phyloP scores from a whole-genome alignment of 1,284 basidiomycete species.

The Hortiboletus rubellus region DNA sequence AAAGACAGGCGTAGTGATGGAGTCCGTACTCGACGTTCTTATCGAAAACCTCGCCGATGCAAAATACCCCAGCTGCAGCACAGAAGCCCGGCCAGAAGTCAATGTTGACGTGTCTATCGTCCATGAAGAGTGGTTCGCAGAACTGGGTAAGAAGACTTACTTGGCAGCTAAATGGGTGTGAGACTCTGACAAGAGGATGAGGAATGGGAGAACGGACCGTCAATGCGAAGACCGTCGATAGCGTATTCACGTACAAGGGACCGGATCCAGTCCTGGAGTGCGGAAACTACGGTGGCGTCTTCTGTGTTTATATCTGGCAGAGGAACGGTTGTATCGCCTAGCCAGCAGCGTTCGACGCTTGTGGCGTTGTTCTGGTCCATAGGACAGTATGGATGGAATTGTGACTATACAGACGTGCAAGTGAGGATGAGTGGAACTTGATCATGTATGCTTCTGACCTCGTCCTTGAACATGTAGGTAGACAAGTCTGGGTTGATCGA shows the following conservation, averaged over 20 bases:
- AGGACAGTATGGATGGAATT: constrained; percentile 40
- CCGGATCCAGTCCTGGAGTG: constrained; percentile 59
- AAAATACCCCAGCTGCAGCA: constrained; percentile 73
- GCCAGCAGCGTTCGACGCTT: constrained; percentile 71
- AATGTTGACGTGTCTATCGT: constrained; percentile 57
- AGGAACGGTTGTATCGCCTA: constrained; percentile 63
- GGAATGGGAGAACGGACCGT: constrained; percentile 42
- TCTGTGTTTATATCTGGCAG: constrained; percentile 76
- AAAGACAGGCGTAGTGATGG: neutral
- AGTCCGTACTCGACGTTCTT: constrained; percentile 50
- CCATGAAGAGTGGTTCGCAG: neutral
- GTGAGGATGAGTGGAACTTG: constrained; percentile 1
- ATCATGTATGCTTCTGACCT: constrained; percentile 43
- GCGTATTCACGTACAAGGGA: constrained; percentile 55
- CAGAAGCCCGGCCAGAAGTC: constrained; percentile 74
- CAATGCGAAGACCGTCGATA: constrained; percentile 74
- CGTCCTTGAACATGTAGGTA: constrained; percentile 58
- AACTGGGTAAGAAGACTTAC: constrained; percentile 36
- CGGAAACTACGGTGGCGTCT: constrained; percentile 53
- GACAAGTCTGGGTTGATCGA: constrained; percentile 57
- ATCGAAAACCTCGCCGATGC: constrained; percentile 78
- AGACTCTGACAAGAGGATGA: constrained; percentile 2
- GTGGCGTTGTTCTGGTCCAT: constrained; percentile 59
- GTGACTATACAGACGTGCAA: constrained; percentile 25
- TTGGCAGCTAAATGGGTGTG: constrained; percentile 50